Conservation (phyloP, 129 eudicot genomes). For the Flaveria linearis region DNA sequence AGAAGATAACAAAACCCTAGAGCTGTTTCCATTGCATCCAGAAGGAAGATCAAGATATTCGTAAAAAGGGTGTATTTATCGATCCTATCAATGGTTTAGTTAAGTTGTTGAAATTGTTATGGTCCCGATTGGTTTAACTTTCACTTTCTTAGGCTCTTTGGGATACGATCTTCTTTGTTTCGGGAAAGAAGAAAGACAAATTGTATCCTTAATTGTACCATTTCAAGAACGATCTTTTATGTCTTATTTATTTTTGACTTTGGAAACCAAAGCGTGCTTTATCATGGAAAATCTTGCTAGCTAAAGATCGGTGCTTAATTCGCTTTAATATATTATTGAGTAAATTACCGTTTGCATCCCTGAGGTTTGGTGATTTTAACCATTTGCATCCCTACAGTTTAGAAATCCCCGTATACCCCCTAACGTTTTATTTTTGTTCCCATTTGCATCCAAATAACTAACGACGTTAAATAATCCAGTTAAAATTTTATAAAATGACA, state of each 20-base stretch:
- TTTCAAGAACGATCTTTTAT: slow-evolving; percentile 9
- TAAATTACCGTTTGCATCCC: too few relatives aligned
- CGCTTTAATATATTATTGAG: not conserved
- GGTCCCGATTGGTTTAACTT: not conserved
- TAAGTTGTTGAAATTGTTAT: too few relatives aligned
- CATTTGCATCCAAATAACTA: too few relatives aligned
- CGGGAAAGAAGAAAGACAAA: slow-evolving; percentile 20
- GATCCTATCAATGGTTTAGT: too few relatives aligned
- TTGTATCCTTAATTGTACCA: slow-evolving; percentile 12
- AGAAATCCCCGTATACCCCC: too few relatives aligned
- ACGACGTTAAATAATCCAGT: too few relatives aligned
- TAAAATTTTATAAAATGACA: too few relatives aligned
- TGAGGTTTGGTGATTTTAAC: too few relatives aligned
- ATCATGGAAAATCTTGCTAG: slow-evolving; percentile 9
- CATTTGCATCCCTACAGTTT: too few relatives aligned
- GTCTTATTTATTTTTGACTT: slow-evolving; percentile 6
- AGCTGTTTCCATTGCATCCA: slow-evolving; percentile 90
- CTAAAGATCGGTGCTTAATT: slow-evolving; percentile 5
- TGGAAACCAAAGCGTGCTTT: slow-evolving; percentile 19
- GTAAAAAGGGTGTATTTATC: slow-evolving; percentile 10
- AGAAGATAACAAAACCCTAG: slow-evolving; percentile 62
- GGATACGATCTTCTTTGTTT: not conserved
- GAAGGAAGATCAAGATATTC: slow-evolving; percentile 59
- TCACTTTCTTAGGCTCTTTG: not conserved
- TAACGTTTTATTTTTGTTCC: too few relatives aligned